Evolutionary conservation across 306 rosid genomes (phyloP).

Genomic region (Castanopsis chinensis): DNA sequence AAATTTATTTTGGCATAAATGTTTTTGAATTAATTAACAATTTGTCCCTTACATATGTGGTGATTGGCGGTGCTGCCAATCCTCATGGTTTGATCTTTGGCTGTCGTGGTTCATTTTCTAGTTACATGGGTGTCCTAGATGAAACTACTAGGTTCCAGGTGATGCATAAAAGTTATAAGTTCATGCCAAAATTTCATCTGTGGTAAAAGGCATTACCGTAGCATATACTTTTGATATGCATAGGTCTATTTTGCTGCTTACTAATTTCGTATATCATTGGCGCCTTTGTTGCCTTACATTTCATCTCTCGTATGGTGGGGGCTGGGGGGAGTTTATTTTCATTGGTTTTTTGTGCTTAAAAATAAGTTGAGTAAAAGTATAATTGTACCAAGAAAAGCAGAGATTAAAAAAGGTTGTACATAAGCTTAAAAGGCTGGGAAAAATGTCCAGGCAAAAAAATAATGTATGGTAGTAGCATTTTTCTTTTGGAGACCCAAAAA

Average conservation of each 20-base stretch:
- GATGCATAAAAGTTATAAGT: too few relatives aligned
- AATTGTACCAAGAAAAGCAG: too few relatives aligned
- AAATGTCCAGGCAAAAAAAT: too few relatives aligned
- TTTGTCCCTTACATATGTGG: neutral
- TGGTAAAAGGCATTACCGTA: too few relatives aligned
- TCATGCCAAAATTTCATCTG: too few relatives aligned
- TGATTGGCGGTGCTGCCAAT: neutral
- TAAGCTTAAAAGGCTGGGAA: too few relatives aligned
- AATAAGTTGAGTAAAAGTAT: neutral
- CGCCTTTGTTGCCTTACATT: neutral
- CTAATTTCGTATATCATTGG: neutral
- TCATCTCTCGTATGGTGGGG: neutral
- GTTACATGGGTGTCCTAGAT: too few relatives aligned
- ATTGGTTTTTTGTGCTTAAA: neutral
- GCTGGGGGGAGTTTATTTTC: too few relatives aligned
- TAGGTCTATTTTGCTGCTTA: neutral
- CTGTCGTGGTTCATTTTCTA: neutral
- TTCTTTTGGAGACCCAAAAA: too few relatives aligned
- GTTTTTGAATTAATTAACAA: neutral
- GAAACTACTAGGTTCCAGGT: too few relatives aligned
- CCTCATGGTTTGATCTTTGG: neutral
- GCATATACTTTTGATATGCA: neutral
- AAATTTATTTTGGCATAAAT: neutral
- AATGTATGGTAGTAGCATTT: too few relatives aligned
- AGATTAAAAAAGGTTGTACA: too few relatives aligned